phyloP scores from a whole-genome alignment of 2,329 filamentous ascomycete species.

The Aspergillus aculeatinus region DNA sequence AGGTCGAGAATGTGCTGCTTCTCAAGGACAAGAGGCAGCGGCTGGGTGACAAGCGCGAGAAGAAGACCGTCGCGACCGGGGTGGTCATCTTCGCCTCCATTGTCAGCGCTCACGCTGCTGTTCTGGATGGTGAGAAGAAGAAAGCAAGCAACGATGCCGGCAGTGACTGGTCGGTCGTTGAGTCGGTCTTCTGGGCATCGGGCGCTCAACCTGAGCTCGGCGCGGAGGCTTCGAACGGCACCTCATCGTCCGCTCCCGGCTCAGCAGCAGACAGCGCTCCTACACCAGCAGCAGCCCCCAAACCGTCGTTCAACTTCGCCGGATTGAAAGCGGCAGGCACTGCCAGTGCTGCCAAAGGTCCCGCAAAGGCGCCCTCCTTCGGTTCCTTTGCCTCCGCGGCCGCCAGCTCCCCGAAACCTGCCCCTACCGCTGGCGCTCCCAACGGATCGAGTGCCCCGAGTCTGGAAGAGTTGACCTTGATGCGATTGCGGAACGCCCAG shows the following conservation, averaged over 20 bases:
- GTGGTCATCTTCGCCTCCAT: slow-evolving; percentile 59
- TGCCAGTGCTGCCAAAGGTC: slow-evolving; percentile 17
- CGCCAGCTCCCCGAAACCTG: slow-evolving; percentile 27
- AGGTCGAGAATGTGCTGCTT: slow-evolving; percentile 55
- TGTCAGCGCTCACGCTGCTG: slow-evolving; percentile 57
- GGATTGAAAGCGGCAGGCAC: slow-evolving; percentile 29
- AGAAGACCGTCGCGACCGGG: slow-evolving; percentile 52
- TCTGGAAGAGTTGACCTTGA: slow-evolving; percentile 53
- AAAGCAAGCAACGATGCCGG: slow-evolving; percentile 27
- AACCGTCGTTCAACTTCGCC: slow-evolving; percentile 36
- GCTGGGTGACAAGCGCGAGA: slow-evolving; percentile 51
- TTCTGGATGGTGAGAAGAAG: slow-evolving; percentile 50
- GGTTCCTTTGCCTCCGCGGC: slow-evolving; percentile 40
- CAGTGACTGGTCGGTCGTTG: slow-evolving; percentile 50
- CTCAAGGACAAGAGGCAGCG: slow-evolving; percentile 58
- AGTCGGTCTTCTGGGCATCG: slow-evolving; percentile 56
- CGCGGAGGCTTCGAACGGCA: slow-evolving; percentile 8
- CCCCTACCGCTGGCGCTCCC: slow-evolving; percentile 25
- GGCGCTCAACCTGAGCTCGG: slow-evolving; percentile 53
- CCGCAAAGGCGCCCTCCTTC: slow-evolving; percentile 43
- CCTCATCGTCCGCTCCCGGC: slow-evolving; percentile 17
- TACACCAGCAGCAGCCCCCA: slow-evolving; percentile 16
- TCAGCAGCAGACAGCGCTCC: slow-evolving; percentile 17
- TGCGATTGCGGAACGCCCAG: slow-evolving; percentile 58
- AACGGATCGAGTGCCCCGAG: slow-evolving; percentile 36